Evolutionary conservation across 495 filamentous ascomycete species (phyloP).

Genomic region (Hyphodiscus hymeniophilus): DNA sequence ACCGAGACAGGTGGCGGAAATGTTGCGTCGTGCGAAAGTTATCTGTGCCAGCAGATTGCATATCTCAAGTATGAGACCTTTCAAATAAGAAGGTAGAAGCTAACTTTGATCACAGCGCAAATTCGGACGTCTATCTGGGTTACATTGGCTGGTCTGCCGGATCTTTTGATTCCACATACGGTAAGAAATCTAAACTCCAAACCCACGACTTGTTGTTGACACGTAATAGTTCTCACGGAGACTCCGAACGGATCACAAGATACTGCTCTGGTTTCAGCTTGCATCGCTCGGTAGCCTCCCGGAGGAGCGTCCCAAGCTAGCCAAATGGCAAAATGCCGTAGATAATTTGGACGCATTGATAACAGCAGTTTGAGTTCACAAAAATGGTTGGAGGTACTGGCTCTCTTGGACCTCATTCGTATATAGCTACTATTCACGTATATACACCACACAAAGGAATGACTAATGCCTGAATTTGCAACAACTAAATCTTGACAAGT

Average conservation of each 20-base stretch:
- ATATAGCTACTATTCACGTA: no score
- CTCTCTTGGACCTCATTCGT: no score
- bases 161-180: constrained; percentile 28
- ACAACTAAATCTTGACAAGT: no score
- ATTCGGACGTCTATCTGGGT: constrained; percentile 45
- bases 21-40: constrained; percentile 31
- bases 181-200: background rate
- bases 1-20: constrained; percentile 49
- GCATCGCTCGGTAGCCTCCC: constrained; percentile 18
- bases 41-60: constrained; percentile 29
- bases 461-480: no score
- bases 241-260: constrained; percentile 35
- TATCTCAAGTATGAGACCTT: constrained; percentile 25
- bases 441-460: no score
- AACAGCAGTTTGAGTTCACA: no score
- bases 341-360: no score
- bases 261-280: constrained; percentile 32
- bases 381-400: no score
- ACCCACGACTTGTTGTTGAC: background rate
- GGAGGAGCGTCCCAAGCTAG: no score
- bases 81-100: background rate
- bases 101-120: constrained; percentile 28
- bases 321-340: no score
- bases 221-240: constrained; percentile 32
- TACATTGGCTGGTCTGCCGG: constrained; percentile 47